Conservation (phyloP, 345 rosid species). For the Nephelium lappaceum region DNA sequence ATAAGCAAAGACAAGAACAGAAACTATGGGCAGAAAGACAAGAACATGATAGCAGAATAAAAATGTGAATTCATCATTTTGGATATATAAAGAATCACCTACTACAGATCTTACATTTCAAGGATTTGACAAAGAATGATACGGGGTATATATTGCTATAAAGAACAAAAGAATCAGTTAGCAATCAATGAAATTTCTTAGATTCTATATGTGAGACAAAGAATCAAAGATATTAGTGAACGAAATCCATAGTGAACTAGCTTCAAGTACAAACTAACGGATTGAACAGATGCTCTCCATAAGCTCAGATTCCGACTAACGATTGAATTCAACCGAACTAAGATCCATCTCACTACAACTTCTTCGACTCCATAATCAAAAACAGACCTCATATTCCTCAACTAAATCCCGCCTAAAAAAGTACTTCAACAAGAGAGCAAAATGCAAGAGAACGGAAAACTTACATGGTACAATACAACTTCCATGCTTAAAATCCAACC, state of each 20-base stretch:
- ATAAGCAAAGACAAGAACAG: conserved; percentile 20
- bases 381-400: conserved; percentile 28
- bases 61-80: conserved; percentile 26
- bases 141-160: conserved; percentile 18
- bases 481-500: conserved; percentile 21
- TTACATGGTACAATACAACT: conserved; percentile 39
- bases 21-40: conserved; percentile 39
- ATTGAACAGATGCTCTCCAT: conserved; percentile 39
- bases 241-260: conserved; percentile 33
- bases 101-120: conserved; percentile 41
- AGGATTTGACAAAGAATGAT: conserved; percentile 39
- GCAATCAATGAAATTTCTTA: conserved; percentile 35
- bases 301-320: conserved; percentile 36
- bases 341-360: conserved; percentile 32
- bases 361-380: conserved; percentile 27
- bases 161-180: conserved; percentile 44
- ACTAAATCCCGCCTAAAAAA: conserved; percentile 38
- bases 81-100: conserved; percentile 4
- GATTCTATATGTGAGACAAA: conserved; percentile 20
- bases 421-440: conserved; percentile 14
- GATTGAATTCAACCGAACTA: conserved; percentile 27
- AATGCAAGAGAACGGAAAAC: conserved; percentile 23
- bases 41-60: conserved; percentile 17
- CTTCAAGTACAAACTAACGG: conserved; percentile 30
- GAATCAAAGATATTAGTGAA: conserved; percentile 35